phyloP scores from a whole-genome alignment of 441 rosid genomes.

The Croton laevigatus region DNA sequence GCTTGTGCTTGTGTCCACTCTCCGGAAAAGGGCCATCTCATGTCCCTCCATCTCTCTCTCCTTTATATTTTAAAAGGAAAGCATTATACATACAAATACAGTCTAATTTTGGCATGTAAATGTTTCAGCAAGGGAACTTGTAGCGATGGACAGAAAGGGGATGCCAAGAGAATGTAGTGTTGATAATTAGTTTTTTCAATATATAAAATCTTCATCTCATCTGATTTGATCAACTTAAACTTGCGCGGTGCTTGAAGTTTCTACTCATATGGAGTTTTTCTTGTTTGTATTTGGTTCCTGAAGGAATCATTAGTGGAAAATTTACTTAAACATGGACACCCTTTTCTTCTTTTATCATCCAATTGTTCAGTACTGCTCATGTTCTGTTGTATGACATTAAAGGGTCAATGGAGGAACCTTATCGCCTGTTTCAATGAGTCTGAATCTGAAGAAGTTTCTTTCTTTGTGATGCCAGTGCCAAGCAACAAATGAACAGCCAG shows the following conservation, averaged over 20 bases:
- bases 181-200: neutral
- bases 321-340: neutral
- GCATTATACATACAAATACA: neutral
- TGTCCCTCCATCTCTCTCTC: neutral
- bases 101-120: neutral
- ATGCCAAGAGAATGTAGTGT: neutral
- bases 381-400: neutral
- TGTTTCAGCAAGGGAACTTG: neutral
- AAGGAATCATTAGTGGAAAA: neutral
- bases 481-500: slow-evolving; percentile 33
- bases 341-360: neutral
- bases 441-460: neutral
- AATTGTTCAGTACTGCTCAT: neutral
- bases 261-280: neutral
- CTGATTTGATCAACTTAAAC: neutral
- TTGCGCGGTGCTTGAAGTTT: neutral
- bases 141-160: neutral
- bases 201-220: neutral
- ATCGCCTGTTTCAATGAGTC: slow-evolving; percentile 1
- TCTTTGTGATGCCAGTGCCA: slow-evolving; percentile 33
- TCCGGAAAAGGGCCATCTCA: neutral
- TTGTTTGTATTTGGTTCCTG: neutral
- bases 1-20: neutral
- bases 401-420: slow-evolving; percentile 5
- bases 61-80: neutral